Evolutionary conservation across 805 yeast species (phyloP).

Genomic region (Danielozyma ontarioensis): DNA sequence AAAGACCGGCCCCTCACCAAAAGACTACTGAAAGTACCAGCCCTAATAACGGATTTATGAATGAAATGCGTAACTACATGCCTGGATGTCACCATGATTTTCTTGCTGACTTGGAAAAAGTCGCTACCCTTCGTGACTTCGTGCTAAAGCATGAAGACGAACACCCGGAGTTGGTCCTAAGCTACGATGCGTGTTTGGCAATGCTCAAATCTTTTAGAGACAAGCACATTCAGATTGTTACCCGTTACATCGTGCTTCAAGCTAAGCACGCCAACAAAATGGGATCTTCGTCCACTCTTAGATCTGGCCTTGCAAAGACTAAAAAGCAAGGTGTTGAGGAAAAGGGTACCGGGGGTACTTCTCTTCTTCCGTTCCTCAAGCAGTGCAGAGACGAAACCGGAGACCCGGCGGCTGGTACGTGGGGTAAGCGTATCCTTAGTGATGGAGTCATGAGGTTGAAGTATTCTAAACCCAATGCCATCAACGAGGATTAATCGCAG

Average conservation of each 20-base stretch:
- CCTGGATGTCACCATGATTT: constrained; percentile 82
- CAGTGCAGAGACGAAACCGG: constrained; percentile 97
- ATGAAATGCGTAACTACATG: constrained; percentile 86
- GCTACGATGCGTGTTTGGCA: constrained; percentile 86
- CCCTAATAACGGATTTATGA: constrained; percentile 50
- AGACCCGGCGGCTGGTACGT: constrained; percentile 83
- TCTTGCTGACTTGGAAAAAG: constrained; percentile 52
- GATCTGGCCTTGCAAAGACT: constrained; percentile 61
- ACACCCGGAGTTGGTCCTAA: constrained; percentile 54
- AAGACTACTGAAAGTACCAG: constrained; percentile 2
- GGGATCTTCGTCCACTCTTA: constrained; percentile 55
- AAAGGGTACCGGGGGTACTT: constrained; percentile 93
- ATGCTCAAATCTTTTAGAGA: constrained; percentile 86
- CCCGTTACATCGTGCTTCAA: constrained; percentile 79
- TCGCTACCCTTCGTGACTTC: constrained; percentile 58
- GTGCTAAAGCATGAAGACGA: constrained; percentile 41
- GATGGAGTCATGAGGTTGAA: constrained; percentile 45
- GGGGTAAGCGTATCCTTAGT: constrained; percentile 76
- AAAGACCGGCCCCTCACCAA: constrained; percentile 30
- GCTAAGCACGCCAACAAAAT: constrained; percentile 52
- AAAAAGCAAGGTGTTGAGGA: constrained; percentile 46
- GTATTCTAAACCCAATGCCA: constrained; percentile 34
- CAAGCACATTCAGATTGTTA: constrained; percentile 88
- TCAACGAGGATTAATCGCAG: constrained; percentile 35
- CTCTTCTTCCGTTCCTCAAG: constrained; percentile 83